These are phyloP conservation scores for Cylindrodendrum hubeiense DNA, from an alignment of 2,329 filamentous ascomycete species.

Conservation along the genomic window DNA sequence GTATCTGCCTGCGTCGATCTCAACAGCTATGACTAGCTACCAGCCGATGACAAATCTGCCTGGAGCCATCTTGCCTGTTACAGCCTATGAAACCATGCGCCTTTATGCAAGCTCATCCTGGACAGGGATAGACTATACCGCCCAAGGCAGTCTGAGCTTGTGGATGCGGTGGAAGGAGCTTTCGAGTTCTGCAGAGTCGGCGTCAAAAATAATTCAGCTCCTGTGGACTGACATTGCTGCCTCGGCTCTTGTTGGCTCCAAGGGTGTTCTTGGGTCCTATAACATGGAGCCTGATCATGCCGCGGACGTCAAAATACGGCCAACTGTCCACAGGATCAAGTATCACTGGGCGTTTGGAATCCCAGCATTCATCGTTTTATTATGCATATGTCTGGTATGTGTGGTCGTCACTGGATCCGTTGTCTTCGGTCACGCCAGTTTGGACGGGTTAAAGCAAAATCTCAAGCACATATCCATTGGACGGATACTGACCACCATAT, in stretches of 20 bases:
- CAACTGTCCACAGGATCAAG: constrained; percentile 34
- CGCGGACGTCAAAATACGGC: constrained; percentile 19
- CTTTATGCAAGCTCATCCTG: background rate
- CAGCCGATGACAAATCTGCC: constrained; percentile 25
- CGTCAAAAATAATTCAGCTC: constrained; percentile 25
- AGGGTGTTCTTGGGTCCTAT: constrained; percentile 32
- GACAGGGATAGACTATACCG: constrained; percentile 18
- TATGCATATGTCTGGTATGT: constrained; percentile 21
- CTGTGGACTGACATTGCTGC: constrained; percentile 37
- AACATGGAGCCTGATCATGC: constrained; percentile 31
- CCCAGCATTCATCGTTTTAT: constrained; percentile 31
- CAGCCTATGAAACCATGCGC: constrained; percentile 22
- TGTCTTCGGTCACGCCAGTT: constrained; percentile 24
- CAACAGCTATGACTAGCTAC: too few species aligned
- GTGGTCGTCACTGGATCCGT: constrained; percentile 18
- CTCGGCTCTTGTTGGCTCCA: constrained; percentile 38
- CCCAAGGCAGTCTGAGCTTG: constrained; percentile 29
- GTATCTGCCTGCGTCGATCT: constrained; percentile 17
- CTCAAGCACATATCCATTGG: constrained; percentile 35
- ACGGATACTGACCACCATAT: constrained; percentile 31
- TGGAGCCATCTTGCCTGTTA: constrained; percentile 30
- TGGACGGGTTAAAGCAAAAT: constrained; percentile 24
- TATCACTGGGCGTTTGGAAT: constrained; percentile 37
- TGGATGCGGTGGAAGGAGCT: constrained; percentile 34
- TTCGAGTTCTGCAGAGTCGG: constrained; percentile 22